Evolutionary conservation across 164 flowering plant species (phyloP).

Genomic region (Piper betle): DNA sequence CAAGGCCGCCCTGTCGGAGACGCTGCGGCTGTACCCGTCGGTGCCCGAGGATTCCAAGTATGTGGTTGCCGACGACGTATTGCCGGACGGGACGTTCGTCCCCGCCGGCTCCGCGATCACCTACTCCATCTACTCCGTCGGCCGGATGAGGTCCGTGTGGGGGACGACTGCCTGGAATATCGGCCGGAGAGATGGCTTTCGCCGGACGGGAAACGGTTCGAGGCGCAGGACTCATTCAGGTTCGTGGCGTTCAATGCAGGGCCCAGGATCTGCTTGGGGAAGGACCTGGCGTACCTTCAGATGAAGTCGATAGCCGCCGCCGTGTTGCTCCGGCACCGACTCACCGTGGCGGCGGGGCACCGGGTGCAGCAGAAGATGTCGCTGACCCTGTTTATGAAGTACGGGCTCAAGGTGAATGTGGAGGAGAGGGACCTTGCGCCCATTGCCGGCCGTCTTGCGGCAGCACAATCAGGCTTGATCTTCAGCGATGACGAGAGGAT

Average conservation of each 20-base stretch:
- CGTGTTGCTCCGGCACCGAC: conserved; percentile 63
- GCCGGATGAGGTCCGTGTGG: too few relatives aligned
- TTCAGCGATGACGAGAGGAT: not conserved
- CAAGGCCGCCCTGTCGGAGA: conserved; percentile 52
- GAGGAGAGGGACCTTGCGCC: conserved; percentile 38
- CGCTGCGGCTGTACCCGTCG: conserved; percentile 50
- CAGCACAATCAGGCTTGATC: not conserved
- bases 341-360: conserved; percentile 49
- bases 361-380: conserved; percentile 92
- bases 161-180: conserved; percentile 41
- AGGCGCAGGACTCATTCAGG: conserved; percentile 24
- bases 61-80: conserved; percentile 32
- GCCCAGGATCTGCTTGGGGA: conserved; percentile 79
- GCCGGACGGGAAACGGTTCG: conserved; percentile 20
- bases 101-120: conserved; percentile 57
- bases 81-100: conserved; percentile 54
- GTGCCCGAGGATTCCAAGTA: conserved; percentile 68
- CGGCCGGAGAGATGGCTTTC: conserved; percentile 55
- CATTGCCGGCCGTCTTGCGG: conserved; percentile 3
- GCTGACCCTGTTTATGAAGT: conserved; percentile 77
- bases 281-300: conserved; percentile 77
- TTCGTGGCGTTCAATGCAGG: conserved; percentile 89
- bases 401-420: conserved; percentile 65
- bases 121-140: conserved; percentile 57
- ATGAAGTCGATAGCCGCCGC: conserved; percentile 91